phyloP scores from a whole-genome alignment of 2,329 filamentous ascomycete genomes.

The Penicillium sp. region DNA sequence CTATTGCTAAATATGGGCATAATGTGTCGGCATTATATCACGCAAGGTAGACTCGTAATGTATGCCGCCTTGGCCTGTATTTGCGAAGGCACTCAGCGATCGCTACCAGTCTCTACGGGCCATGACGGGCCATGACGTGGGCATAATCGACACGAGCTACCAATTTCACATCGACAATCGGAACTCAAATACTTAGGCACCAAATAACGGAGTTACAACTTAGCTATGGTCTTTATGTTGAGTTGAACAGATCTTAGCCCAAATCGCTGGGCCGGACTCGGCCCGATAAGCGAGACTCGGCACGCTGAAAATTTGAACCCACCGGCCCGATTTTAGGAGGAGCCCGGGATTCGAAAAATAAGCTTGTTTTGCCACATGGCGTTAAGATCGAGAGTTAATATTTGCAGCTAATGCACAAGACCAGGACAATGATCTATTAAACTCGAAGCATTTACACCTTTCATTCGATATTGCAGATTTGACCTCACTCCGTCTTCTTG shows the following conservation, averaged over 20 bases:
- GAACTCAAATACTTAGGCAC: no score
- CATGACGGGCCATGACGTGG: background rate
- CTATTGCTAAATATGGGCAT: no score
- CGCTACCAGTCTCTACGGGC: background rate
- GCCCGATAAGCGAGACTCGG: background rate
- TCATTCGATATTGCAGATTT: background rate
- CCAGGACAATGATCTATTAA: background rate
- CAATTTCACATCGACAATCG: no score
- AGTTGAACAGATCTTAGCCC: background rate
- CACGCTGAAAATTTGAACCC: background rate
- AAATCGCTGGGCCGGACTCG: background rate
- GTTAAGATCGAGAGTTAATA: background rate
- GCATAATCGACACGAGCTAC: background rate
- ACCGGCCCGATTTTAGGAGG: background rate
- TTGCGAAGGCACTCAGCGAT: background rate
- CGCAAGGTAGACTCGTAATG: background rate
- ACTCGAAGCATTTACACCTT: background rate
- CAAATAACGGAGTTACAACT: no score
- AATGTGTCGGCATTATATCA: background rate
- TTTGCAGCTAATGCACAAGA: background rate
- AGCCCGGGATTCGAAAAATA: background rate
- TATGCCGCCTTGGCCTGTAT: no score
- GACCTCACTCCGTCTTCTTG: background rate
- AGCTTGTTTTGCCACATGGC: constrained; percentile 1
- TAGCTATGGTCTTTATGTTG: background rate